phyloP scores from a whole-genome alignment of 768 basidiomycete species.

The Leccinum boreale region DNA sequence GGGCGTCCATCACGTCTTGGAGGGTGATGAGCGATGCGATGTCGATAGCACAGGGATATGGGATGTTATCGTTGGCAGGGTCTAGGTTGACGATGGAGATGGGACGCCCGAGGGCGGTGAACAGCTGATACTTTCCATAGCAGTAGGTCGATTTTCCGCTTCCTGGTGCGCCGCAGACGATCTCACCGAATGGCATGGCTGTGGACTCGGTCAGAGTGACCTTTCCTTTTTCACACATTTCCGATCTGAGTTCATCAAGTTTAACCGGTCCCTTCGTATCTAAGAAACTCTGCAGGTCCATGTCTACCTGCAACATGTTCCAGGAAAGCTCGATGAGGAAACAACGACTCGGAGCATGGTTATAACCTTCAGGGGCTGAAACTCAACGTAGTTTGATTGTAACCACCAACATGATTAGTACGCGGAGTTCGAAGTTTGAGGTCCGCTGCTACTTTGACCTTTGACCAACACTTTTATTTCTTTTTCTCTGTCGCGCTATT shows the following conservation, averaged over 20 bases:
- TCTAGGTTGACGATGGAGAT: constrained; percentile 94
- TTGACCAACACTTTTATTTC: neutral
- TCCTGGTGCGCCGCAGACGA: constrained; percentile 83
- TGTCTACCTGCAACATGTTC: neutral
- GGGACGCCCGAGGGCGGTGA: constrained; percentile 81
- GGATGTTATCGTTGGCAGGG: constrained; percentile 86
- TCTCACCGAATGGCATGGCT: constrained; percentile 81
- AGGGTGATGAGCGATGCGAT: constrained; percentile 85
- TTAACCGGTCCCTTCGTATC: no score
- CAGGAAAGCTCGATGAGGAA: neutral
- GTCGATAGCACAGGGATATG: constrained; percentile 89
- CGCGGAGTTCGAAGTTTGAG: constrained; percentile 17
- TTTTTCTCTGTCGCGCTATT: neutral
- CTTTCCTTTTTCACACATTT: neutral
- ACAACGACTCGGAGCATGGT: no score
- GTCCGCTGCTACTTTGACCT: constrained; percentile 4
- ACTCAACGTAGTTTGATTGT: no score
- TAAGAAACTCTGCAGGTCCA: neutral
- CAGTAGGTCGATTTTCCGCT: constrained; percentile 89
- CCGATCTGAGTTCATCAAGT: no score
- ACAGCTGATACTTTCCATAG: constrained; percentile 84
- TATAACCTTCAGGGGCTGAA: no score
- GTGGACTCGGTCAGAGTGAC: neutral
- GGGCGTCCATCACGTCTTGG: constrained; percentile 79
- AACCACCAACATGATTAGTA: neutral